Evolutionary conservation across 352 stramenopile genomes (phyloP).

Genomic region (Phytopythium helicoides): DNA sequence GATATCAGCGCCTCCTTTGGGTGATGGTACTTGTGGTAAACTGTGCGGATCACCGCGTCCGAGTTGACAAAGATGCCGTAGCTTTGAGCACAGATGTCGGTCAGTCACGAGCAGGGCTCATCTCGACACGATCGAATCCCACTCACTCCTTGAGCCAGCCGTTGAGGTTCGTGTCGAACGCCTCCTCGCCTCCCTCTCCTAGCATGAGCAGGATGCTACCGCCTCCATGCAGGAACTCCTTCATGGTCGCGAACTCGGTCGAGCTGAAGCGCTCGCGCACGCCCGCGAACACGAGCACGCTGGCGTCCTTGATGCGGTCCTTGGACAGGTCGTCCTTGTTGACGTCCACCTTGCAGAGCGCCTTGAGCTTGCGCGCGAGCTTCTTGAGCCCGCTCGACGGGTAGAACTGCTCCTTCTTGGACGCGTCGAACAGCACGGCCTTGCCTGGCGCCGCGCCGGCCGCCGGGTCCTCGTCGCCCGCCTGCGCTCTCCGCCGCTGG

Average conservation of each 20-base stretch:
- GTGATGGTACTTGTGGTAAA: conserved; percentile 97
- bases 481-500: background rate
- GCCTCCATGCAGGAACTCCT: conserved; percentile 86
- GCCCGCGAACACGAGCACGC: conserved; percentile 88
- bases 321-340: conserved; percentile 94
- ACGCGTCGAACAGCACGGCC: conserved; percentile 89
- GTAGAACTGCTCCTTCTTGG: conserved; percentile 93
- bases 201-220: conserved; percentile 91
- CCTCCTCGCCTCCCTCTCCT: conserved; percentile 89
- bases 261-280: conserved; percentile 89
- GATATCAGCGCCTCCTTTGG: conserved; percentile 95
- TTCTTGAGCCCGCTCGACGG: conserved; percentile 92
- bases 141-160: conserved; percentile 91
- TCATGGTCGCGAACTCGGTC: conserved; percentile 84
- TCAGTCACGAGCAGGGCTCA: background rate
- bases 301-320: conserved; percentile 86
- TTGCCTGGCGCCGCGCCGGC: conserved; percentile 7
- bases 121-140: background rate
- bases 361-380: conserved; percentile 89
- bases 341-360: conserved; percentile 86
- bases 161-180: conserved; percentile 94
- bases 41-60: conserved; percentile 89
- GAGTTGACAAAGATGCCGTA: conserved; percentile 86
- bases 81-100: conserved; percentile 17
- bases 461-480: conserved; percentile 10